phyloP scores from a whole-genome alignment of 306 rosid species.

The Glycyrrhiza uralensis region DNA sequence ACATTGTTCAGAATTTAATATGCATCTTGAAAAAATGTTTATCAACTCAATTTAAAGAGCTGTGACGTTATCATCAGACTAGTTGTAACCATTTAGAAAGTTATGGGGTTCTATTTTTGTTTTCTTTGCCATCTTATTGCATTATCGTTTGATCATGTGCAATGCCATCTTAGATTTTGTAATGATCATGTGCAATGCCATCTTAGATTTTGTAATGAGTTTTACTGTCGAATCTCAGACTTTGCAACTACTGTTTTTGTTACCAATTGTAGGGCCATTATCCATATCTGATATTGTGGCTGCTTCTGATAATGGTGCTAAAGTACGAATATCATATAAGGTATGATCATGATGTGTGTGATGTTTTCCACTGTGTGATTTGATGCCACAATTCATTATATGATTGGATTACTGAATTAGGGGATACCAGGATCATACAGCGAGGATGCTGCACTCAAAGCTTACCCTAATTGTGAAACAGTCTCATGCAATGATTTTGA shows the following conservation, averaged over 20 bases:
- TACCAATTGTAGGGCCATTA: conserved; percentile 48
- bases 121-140: background rate
- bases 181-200: background rate
- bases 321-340: conserved; percentile 54
- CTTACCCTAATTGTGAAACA: conserved; percentile 62
- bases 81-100: conserved; percentile 3
- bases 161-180: background rate
- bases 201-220: conserved; percentile 5
- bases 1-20: background rate
- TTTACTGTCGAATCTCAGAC: background rate
- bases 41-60: background rate
- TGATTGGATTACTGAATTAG: conserved; percentile 43
- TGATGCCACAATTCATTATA: conserved; percentile 19
- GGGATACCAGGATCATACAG: conserved; percentile 63
- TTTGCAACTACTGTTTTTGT: background rate
- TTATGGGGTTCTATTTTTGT: background rate
- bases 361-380: background rate
- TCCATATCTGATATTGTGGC: conserved; percentile 44
- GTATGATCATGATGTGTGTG: conserved; percentile 39
- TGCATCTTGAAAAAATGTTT: background rate
- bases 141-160: background rate
- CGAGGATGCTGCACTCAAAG: conserved; percentile 73
- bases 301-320: conserved; percentile 37
- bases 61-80: background rate
- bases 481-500: conserved; percentile 68